Evolutionary conservation across 2,329 filamentous ascomycete species (phyloP), one percentile per base, ranked within the genome.

Genomic region (Colletotrichum sp.): DNA sequence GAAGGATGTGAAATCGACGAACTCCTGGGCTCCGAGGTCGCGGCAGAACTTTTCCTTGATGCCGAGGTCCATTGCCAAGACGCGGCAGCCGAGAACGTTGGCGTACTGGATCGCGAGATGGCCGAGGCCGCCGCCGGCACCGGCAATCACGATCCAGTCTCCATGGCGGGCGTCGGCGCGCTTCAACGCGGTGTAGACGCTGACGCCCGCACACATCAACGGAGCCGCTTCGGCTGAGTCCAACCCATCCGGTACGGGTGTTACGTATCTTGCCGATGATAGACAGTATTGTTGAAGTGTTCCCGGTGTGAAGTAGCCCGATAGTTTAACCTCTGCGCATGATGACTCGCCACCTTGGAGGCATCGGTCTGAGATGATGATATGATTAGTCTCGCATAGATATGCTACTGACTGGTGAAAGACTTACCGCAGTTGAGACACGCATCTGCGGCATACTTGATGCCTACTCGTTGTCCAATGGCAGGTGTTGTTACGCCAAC

Each of bases 141-240:
- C 83, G 4, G 78, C 77, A n/a, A 84, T 71, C 6, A 78, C 78
- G 4, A 82, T 75, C 80, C 79, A 82, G 36, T 82, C 77, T 6
- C 81, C 81, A 9, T 78, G 76, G 8, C 77, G 78, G 29, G 78
- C 27, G 11, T 70, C 70, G 39, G 77, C 77, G 49, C 67, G 69
- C 78, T 86, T 86, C 72, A 94, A 81, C 1, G 93, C 92, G 9
- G 87, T 86, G 80, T 88, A 95, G 11, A 92, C 87, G 0, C 92
- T 95, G 44, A 94, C 88, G 12, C 93, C 93, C 25, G 89, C 93
- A 80, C 93, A 94, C 62, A 95, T 86, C 88, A 94, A 90, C 3
- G 93, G 92, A n/a, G 92, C 86, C 11, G 85, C 83, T 30, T 83
- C 79, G 19, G 82, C 84, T 9, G 81, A 79, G 49, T 79, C 78